Conservation (phyloP, 2,329 filamentous ascomycete species). For the Penicillium sp. region DNA sequence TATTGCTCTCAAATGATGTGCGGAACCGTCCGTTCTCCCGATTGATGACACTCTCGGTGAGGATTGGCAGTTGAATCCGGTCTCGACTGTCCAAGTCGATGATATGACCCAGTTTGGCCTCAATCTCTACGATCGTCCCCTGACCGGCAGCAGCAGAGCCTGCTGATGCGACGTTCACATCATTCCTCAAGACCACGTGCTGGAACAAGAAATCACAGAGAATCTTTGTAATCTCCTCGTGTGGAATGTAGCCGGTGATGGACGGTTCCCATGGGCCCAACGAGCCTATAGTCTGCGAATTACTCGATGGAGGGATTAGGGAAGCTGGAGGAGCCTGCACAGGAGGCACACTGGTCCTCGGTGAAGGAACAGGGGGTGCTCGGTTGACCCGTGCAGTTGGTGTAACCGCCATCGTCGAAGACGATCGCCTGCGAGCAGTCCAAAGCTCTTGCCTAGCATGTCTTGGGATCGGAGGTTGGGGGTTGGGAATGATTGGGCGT, state of each 20-base stretch:
- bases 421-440: slow-evolving; percentile 23
- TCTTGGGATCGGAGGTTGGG: slow-evolving; percentile 33
- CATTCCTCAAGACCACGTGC: slow-evolving; percentile 64
- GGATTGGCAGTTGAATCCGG: slow-evolving; percentile 63
- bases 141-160: slow-evolving; percentile 57
- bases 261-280: slow-evolving; percentile 51
- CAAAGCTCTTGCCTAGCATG: slow-evolving; percentile 27
- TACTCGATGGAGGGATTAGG: slow-evolving; percentile 2
- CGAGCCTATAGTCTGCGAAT: slow-evolving; percentile 21
- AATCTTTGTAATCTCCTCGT: slow-evolving; percentile 68
- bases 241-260: slow-evolving; percentile 66
- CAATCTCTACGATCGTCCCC: slow-evolving; percentile 79
- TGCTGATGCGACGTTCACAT: slow-evolving; percentile 54
- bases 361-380: slow-evolving; percentile 17
- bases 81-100: slow-evolving; percentile 68
- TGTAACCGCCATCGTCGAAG: slow-evolving; percentile 15
- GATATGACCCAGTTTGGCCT: slow-evolving; percentile 85
- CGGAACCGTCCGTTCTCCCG: slow-evolving; percentile 51
- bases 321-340: slow-evolving; percentile 14
- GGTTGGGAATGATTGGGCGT: slow-evolving; percentile 42
- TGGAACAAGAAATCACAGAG: slow-evolving; percentile 79
- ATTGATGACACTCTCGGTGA: slow-evolving; percentile 66
- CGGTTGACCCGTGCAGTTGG: slow-evolving; percentile 15
- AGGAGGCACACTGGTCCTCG: slow-evolving; percentile 31
- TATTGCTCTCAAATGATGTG: slow-evolving; percentile 75